Evolutionary conservation across 106 monocot species (phyloP).

Genomic region (Cymbidium sinense): DNA sequence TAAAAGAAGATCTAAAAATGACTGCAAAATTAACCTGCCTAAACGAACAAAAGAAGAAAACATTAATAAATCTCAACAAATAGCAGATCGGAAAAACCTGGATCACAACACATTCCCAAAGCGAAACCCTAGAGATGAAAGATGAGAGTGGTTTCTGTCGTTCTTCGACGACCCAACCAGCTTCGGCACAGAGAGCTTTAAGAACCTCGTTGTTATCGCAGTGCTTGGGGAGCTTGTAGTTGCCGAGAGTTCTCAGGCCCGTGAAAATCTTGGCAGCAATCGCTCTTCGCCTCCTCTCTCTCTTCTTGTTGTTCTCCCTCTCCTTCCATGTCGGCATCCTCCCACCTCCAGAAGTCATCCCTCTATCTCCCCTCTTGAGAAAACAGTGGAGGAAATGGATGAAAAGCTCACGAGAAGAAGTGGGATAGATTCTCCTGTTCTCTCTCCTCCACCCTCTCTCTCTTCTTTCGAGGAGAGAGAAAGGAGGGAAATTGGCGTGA

Average conservation of each 20-base stretch:
- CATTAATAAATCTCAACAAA: neutral
- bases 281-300: conserved; percentile 63
- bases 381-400: neutral
- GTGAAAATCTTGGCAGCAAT: conserved; percentile 74
- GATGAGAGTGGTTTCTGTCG: conserved; percentile 27
- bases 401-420: neutral
- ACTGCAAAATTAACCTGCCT: too few species aligned
- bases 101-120: neutral
- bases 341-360: conserved; percentile 43
- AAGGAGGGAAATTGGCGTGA: conserved; percentile 7
- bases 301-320: conserved; percentile 81
- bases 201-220: conserved; percentile 85
- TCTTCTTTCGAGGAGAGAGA: conserved; percentile 3
- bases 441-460: neutral
- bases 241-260: conserved; percentile 45
- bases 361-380: neutral
- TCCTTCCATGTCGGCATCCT: conserved; percentile 79
- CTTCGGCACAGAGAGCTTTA: conserved; percentile 63
- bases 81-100: conserved; percentile 7
- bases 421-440: conserved; percentile 1
- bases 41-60: neutral
- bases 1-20: neutral
- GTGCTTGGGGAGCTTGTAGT: conserved; percentile 71
- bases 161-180: conserved; percentile 70
- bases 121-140: neutral